Base-by-base conservation (phyloP, 2,329 filamentous ascomycete species). In the Aspergillus arachidicola region DNA sequence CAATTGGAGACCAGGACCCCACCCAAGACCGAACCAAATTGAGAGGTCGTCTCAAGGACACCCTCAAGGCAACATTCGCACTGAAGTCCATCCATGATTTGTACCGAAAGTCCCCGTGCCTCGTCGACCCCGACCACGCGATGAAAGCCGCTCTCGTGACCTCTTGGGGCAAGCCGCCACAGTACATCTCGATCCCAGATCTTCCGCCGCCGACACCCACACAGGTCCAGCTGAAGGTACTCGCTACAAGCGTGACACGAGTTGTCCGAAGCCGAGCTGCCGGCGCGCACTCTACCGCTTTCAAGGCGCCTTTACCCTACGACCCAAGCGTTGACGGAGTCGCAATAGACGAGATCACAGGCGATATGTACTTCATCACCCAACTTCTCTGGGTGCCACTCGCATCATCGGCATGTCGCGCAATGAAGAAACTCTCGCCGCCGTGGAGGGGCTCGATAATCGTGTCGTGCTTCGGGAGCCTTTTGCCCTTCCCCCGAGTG, bases 251-350 rank as follows among this genome's bases (percentile, higher is more conserved):
- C 11, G 34, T 59, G 12, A 46, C 58, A 16, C 58, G 32, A 0
- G 58, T 59, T 3, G 58, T 55, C 6, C 34, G 36, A 32, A 14
- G 19, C n/a, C 58, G 58, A 12, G 58, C 58, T 1, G 36, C 48
- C 9, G 34, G 58, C 32, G n/a, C 54, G 19, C 58, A 59, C 36
- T 16, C 58, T 21, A 55, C 43, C 6, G 21, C 58, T 11, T 30
- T 23, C 46, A 34, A 53, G 9, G 48, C 34, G 9, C 2, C 58
- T 2, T 19, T 55, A 4, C 48, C 48, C 4, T 54, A 12, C 36
- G 58, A 54, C 36, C 58, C 58, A 3, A 59, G 48, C 32, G 50
- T 59, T 6, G 58, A 59, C 23, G 48, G 58, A 9, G 32, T 59
- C 10, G 58, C 48, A 7, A 9, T 21, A 3, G 46, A 59, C 34